phyloP scores from a whole-genome alignment of 306 rosid species.

The Gleditsia sinensis region DNA sequence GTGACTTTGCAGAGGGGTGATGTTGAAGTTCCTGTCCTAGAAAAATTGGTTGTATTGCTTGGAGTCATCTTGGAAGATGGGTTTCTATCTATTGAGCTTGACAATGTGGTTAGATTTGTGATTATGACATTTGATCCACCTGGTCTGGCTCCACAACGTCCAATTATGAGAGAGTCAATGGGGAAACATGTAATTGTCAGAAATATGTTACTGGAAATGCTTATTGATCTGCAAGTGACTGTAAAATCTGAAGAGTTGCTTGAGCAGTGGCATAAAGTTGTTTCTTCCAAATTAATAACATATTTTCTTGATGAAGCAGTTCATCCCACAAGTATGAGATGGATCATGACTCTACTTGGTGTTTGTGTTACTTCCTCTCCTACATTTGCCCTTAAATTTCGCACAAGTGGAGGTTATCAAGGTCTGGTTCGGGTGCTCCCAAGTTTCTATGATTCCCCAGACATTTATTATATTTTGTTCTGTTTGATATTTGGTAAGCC shows the following conservation, averaged over 20 bases:
- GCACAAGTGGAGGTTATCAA: conserved; percentile 97
- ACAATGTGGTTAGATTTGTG: conserved; percentile 93
- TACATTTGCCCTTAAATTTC: conserved; percentile 90
- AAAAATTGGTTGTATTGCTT: conserved; percentile 92
- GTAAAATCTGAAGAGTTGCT: conserved; percentile 87
- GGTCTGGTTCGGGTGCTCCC: conserved; percentile 90
- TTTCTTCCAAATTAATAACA: conserved; percentile 92
- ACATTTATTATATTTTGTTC: conserved; percentile 92
- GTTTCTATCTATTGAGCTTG: conserved; percentile 90
- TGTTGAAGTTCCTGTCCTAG: conserved; percentile 97
- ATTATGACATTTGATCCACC: conserved; percentile 99
- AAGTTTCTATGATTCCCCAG: conserved; percentile 97
- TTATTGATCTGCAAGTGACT: conserved; percentile 95
- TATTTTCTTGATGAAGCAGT: conserved; percentile 97
- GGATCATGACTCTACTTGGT: conserved; percentile 99
- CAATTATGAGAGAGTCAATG: conserved; percentile 86
- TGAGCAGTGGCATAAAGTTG: conserved; percentile 98
- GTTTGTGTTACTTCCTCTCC: conserved; percentile 95
- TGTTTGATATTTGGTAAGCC: conserved; percentile 97
- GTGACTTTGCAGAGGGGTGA: conserved; percentile 98
- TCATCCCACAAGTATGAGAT: conserved; percentile 99
- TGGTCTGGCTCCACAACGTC: conserved; percentile 58
- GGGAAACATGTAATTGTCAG: conserved; percentile 99
- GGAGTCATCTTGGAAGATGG: conserved; percentile 99
- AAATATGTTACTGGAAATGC: conserved; percentile 97